Percentiles rank a stretch among this genome's conserved stretches.
These are phyloP conservation scores for Lentinula boryana DNA, from an alignment of 768 basidiomycete species.

Conservation along the genomic window DNA sequence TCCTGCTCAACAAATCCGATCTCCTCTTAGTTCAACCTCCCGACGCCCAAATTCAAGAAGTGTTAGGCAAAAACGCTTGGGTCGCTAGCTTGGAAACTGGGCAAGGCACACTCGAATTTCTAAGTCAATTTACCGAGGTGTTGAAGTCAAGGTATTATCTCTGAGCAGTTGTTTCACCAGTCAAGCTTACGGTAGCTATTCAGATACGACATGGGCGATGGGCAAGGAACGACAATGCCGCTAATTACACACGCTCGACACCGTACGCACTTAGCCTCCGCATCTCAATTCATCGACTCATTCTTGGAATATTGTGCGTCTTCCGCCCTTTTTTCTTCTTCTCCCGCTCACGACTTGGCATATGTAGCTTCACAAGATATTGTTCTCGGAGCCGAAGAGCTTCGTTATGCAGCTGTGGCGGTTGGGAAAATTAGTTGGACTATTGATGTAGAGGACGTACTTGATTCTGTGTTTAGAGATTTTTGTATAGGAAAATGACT, in stretches of 20 bases:
- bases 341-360: not conserved
- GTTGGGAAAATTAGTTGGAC: slow-evolving; percentile 81
- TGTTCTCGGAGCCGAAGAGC: slow-evolving; percentile 80
- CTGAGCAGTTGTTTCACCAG: not conserved
- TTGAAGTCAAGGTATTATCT: slow-evolving; percentile 43
- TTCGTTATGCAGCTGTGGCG: slow-evolving; percentile 78
- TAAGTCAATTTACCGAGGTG: slow-evolving; percentile 47
- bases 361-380: slow-evolving; percentile 57
- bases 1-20: slow-evolving; percentile 81
- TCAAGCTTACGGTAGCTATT: not conserved
- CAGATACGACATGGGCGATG: slow-evolving; percentile 23
- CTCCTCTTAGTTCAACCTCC: slow-evolving; percentile 21
- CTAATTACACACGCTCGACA: slow-evolving; percentile 80
- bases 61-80: slow-evolving; percentile 38
- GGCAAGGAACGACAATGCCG: slow-evolving; percentile 35
- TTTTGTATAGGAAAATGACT: slow-evolving; percentile 85
- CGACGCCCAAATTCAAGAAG: not conserved
- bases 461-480: slow-evolving; percentile 77
- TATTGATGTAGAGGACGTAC: slow-evolving; percentile 77
- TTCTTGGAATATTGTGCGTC: slow-evolving; percentile 45
- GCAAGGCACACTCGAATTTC: slow-evolving; percentile 51
- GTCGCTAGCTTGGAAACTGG: slow-evolving; percentile 54
- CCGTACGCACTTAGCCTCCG: slow-evolving; percentile 66
- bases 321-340: not conserved
- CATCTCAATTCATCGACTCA: slow-evolving; percentile 53